phyloP scores from a whole-genome alignment of 495 filamentous ascomycete species.

The Penicillium diatomitis region DNA sequence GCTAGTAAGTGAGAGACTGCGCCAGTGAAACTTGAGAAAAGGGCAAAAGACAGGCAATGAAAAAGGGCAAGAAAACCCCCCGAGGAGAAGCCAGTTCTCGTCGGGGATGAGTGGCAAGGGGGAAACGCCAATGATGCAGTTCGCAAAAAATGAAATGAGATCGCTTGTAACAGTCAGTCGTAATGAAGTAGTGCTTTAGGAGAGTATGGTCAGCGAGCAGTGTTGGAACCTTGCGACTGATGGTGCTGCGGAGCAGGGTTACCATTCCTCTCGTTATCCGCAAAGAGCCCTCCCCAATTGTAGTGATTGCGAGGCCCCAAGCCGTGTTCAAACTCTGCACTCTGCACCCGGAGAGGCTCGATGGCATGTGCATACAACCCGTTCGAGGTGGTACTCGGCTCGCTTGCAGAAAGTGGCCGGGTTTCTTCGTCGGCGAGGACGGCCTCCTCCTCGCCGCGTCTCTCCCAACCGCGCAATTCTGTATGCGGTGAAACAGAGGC shows the following conservation, averaged over 20 bases:
- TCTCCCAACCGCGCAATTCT: background rate
- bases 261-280: background rate
- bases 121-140: slow-evolving; percentile 18
- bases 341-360: background rate
- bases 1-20: no score
- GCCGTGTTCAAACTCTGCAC: background rate
- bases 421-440: no score
- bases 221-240: slow-evolving; percentile 1
- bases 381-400: no score
- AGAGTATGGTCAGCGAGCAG: slow-evolving; percentile 10
- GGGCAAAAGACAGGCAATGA: no score
- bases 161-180: background rate
- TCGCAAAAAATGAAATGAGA: slow-evolving; percentile 1
- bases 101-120: slow-evolving; percentile 5
- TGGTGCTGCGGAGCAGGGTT: background rate
- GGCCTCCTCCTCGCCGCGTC: background rate
- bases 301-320: slow-evolving; percentile 1
- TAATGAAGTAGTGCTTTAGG: background rate
- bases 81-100: slow-evolving; percentile 15
- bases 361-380: no score
- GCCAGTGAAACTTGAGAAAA: no score
- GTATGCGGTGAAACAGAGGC: background rate
- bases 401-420: no score
- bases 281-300: slow-evolving; percentile 14
- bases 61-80: background rate